Evolutionary conservation across 805 yeast genomes (phyloP).

Genomic region (Kazachstania viticola): DNA sequence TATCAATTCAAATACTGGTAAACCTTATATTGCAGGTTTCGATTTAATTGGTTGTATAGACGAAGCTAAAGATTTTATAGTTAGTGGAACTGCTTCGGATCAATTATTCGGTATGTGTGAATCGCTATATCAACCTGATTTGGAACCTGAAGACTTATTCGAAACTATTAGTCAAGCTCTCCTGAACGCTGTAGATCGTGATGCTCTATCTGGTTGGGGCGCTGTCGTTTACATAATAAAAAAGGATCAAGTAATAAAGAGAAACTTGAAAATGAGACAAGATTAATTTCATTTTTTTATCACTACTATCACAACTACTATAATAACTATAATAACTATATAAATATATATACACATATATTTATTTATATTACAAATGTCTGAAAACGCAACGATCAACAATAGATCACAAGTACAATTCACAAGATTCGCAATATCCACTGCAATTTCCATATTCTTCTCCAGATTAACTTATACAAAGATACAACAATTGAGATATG

Average conservation of each 20-base stretch:
- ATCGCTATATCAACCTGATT: conserved; percentile 82
- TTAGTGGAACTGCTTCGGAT: conserved; percentile 92
- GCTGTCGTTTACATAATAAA: conserved; percentile 87
- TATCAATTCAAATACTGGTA: conserved; percentile 62
- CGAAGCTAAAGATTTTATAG: conserved; percentile 87
- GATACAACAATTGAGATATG: no score
- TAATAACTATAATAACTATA: no score
- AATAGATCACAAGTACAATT: no score
- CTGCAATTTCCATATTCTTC: no score
- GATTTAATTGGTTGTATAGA: conserved; percentile 96
- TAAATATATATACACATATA: no score
- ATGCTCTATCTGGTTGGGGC: conserved; percentile 97
- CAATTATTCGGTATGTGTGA: conserved; percentile 99
- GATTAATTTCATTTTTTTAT: no score
- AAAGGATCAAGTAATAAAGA: conserved; percentile 80
- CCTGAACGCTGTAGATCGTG: conserved; percentile 92
- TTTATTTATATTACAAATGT: not conserved
- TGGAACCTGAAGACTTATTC: conserved; percentile 90
- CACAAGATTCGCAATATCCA: no score
- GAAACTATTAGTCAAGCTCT: conserved; percentile 92
- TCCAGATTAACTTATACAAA: no score
- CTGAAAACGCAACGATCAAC: conserved; percentile 42
- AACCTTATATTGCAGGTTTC: conserved; percentile 91
- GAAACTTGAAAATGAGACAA: conserved; percentile 87
- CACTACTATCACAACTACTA: no score